These are phyloP conservation scores for Heracleum sosnowskyi DNA, from an alignment of 129 eudicot species.

Conservation along the genomic window DNA sequence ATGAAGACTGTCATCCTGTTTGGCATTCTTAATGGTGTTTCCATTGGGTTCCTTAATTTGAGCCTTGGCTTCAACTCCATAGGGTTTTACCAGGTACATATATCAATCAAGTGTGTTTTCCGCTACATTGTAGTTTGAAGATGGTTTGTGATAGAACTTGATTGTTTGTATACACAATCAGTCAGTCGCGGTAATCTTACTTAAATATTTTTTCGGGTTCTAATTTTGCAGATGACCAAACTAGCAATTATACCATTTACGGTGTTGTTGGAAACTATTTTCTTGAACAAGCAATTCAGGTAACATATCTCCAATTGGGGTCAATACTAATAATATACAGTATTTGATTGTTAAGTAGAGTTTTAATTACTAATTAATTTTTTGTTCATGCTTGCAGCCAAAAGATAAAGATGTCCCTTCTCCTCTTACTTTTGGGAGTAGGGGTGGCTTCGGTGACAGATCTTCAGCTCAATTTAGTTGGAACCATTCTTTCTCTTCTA, in stretches of 20 bases:
- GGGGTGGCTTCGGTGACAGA: slow-evolving; percentile 89
- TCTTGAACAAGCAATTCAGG: slow-evolving; percentile 87
- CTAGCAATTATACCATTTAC: slow-evolving; percentile 93
- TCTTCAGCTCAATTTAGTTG: slow-evolving; percentile 81
- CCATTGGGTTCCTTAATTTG: slow-evolving; percentile 86
- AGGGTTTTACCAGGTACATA: slow-evolving; percentile 79
- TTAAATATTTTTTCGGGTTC: slow-evolving; percentile 1
- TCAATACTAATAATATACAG: background rate
- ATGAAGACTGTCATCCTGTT: slow-evolving; percentile 77
- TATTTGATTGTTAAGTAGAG: background rate
- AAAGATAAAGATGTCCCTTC: slow-evolving; percentile 67
- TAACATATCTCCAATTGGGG: slow-evolving; percentile 11
- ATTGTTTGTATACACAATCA: too few species aligned
- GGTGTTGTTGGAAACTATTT: slow-evolving; percentile 76
- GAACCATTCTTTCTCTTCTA: slow-evolving; percentile 68
- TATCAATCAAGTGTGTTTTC: background rate
- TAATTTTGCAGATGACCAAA: slow-evolving; percentile 75
- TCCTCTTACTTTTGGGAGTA: slow-evolving; percentile 69
- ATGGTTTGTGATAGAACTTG: background rate
- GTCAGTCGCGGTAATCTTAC: background rate
- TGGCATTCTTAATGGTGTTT: slow-evolving; percentile 81
- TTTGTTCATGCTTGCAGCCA: slow-evolving; percentile 43
- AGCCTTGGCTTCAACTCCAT: slow-evolving; percentile 96
- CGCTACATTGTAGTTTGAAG: background rate
- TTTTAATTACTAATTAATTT: background rate